Base-by-base conservation (phyloP, 1,284 basidiomycete species). In the Trichosporon ovoides region DNA sequence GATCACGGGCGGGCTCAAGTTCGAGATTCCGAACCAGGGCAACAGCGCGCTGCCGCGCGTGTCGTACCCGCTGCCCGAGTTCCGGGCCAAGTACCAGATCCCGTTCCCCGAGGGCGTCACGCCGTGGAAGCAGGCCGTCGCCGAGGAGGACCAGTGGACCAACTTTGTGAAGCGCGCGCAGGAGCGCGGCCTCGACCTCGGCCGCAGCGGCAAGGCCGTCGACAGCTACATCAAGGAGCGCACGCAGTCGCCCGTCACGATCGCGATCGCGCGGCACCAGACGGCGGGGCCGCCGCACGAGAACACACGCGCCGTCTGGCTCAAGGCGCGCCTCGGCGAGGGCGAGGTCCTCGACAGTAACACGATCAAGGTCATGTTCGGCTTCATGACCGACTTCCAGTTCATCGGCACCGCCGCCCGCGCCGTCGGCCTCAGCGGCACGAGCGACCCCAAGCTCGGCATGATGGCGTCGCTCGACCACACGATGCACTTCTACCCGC, bases 381-480 rank as follows among this genome's bases (percentile, higher is more conserved):
- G 86, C 3, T 95, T 92, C 68, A 82, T 91, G 55, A 91, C 90
- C 2, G 91, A 95, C 74, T 78, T 89, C 48, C 82, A 87, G 68
- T 88, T 93, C 65, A 85, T 93, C 59, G 79, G 82, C 10, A 83
- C 83, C 0, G 87, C 85, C 2, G 76, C 82, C 1, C 82, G 82
- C n/a, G 83, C 84, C 3, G 79, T 88, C 43, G 85, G 86, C 0
- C 78, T 92, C n/a, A 82, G 82, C 9, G 68, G 73, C 38, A 70
- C 58, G 40, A 72, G 62, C 18, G 65, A 52, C 28, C 77, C 70
- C 16, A 66, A 81, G 6, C 72, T 87, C 20, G 82, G 83, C 24
- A 92, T 93, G 90, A 81, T 83, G 62, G 88, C 88, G 11, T 87
- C 87, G 0, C 78, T 94, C 43, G 90, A 93, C 75, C 91, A 94